phyloP scores from a whole-genome alignment of 331 rosid species.

The Telfairia occidentalis region DNA sequence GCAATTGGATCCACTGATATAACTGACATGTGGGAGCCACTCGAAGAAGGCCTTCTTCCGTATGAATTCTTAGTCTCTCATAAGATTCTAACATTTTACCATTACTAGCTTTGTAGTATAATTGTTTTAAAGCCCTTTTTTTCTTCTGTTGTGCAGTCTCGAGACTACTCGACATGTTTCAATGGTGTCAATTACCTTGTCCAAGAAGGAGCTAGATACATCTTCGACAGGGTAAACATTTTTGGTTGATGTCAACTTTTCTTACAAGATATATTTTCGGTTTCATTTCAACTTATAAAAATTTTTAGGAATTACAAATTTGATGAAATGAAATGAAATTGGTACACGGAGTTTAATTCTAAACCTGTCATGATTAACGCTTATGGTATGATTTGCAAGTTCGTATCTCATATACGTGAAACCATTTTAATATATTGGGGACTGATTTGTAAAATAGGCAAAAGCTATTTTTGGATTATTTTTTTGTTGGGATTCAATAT shows the following conservation, averaged over 20 bases:
- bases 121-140: slow-evolving; percentile 1
- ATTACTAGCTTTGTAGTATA: neutral
- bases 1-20: slow-evolving; percentile 73
- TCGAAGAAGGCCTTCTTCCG: slow-evolving; percentile 95
- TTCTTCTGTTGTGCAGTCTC: slow-evolving; percentile 35
- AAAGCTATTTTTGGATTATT: neutral
- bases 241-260: neutral
- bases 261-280: neutral
- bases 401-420: neutral
- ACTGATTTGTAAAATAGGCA: neutral
- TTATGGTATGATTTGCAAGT: neutral
- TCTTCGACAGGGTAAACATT: slow-evolving; percentile 64
- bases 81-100: neutral
- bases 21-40: slow-evolving; percentile 82
- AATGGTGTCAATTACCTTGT: slow-evolving; percentile 67
- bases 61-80: slow-evolving; percentile 26
- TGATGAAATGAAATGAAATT: no score
- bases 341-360: neutral
- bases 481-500: neutral
- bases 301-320: neutral
- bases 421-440: neutral
- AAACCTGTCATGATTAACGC: neutral
- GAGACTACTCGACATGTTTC: slow-evolving; percentile 94
- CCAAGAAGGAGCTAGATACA: slow-evolving; percentile 46
- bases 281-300: neutral